Evolutionary conservation across 371 early-diverging fungal species (phyloP).

Genomic region (Rhizopus stolonifer): DNA sequence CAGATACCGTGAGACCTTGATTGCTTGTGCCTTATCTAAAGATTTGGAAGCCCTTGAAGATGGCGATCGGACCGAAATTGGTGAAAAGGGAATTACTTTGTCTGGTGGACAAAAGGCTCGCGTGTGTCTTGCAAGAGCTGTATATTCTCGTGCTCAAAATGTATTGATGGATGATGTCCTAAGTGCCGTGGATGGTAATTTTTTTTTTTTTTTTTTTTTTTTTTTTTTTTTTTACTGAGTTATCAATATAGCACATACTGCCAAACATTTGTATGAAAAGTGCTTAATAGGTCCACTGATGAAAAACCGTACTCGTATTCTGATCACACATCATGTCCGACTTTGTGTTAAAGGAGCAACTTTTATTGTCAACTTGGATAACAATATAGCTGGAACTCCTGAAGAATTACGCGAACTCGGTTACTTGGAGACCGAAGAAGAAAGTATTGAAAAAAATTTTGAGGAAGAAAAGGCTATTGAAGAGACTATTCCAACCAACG

Average conservation of each 20-base stretch:
- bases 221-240: too few relatives aligned
- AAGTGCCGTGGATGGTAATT: constrained; percentile 69
- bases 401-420: constrained; percentile 51
- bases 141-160: constrained; percentile 72
- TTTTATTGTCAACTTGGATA: constrained; percentile 66
- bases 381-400: constrained; percentile 42
- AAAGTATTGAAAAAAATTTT: constrained; percentile 16
- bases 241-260: constrained; percentile 83
- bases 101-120: constrained; percentile 82
- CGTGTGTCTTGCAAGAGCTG: constrained; percentile 82
- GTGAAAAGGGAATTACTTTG: constrained; percentile 81
- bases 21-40: constrained; percentile 56
- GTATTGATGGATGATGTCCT: constrained; percentile 85
- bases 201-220: too few relatives aligned
- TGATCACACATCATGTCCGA: constrained; percentile 88
- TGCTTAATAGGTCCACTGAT: constrained; percentile 75
- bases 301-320: constrained; percentile 73
- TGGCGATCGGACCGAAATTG: constrained; percentile 92
- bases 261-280: constrained; percentile 71
- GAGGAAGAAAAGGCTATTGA: constrained; percentile 25
- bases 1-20: constrained; percentile 59
- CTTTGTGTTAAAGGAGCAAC: constrained; percentile 70
- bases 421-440: constrained; percentile 25
- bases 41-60: constrained; percentile 64
- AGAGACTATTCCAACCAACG: constrained; percentile 13